Base-by-base conservation (phyloP, 306 rosid species). In the Begonia peltatifolia region DNA sequence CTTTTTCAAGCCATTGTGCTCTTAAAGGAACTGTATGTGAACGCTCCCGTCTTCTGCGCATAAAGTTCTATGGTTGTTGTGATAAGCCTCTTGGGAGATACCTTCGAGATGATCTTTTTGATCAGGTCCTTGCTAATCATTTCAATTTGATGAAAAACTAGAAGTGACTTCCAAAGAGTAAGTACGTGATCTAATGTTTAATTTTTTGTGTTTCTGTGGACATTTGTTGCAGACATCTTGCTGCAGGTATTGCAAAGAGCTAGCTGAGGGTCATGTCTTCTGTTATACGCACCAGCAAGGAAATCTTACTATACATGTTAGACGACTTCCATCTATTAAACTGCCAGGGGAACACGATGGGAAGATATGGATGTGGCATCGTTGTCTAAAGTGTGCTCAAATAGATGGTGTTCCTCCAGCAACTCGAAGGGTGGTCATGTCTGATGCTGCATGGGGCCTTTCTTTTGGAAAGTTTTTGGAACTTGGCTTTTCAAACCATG, bases 311-410 rank as follows among this genome's bases (percentile, higher is more conserved):
- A 70, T 92, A 67, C 87, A 87, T 68, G 96, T 83, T 54, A 75
- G 62, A 66, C 74, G 89, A 57, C 93, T 92, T 68, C 78, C 87
- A 38, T 70, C 84, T n/a, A 50, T 83, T 58, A 92, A 64, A 73
- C 76, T 92, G 50, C 89, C 94, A 1, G 99, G 99, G 52, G 94
- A 83, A 67, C 74, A 69, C 53, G 99, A 92, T 56, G 96, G 89
- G 38, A 86, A 81, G 72, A 84, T 87, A 65, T 92, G 99, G 99
- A 92, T 92, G 99, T 92, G 99, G 99, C 99, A 92, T 61, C 84
- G 99, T 13, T 92, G 99, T 63, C 63, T 92, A 38, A 83, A 70
- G 71, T 92, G 99, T 61, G 84, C 94, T 51, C 72, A 58, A 57
- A 63, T 71, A 52, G 93, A 77, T 73, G 96, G 94, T 72, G 89